A percentile compares a stretch with the other conserved stretches of the same genome.
Evolutionary conservation across 2,329 filamentous ascomycete genomes (phyloP).

Genomic region (Didymella pomorum): DNA sequence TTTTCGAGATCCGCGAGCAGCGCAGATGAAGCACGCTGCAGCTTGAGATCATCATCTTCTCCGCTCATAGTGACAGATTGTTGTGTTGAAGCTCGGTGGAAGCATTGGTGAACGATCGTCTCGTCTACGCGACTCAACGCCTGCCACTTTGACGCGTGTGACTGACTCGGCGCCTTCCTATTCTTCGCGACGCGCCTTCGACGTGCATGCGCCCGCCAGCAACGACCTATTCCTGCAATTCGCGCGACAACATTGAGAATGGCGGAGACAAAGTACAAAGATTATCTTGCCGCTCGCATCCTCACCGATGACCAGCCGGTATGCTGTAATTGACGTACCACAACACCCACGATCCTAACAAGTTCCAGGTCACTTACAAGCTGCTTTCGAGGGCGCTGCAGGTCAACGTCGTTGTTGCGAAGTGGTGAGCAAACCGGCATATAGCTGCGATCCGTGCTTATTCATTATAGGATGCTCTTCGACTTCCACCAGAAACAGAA

Average conservation of each 20-base stretch:
- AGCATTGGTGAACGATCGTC: conserved; percentile 11
- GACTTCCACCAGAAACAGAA: conserved; percentile 86
- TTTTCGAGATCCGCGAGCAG: conserved; percentile 42
- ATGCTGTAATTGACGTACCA: conserved; percentile 39
- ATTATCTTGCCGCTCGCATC: conserved; percentile 77
- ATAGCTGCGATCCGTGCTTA: conserved; percentile 24
- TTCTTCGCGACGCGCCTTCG: conserved; percentile 13
- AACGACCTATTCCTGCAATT: conserved; percentile 3
- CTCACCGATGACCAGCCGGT: conserved; percentile 79
- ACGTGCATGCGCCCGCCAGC: conserved; percentile 2
- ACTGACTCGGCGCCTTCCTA: conserved; percentile 35
- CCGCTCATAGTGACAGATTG: conserved; percentile 44
- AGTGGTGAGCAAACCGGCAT: conserved; percentile 69
- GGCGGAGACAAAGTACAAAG: conserved; percentile 68
- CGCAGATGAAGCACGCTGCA: conserved; percentile 54
- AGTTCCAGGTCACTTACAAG: conserved; percentile 80
- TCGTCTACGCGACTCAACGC: conserved; percentile 39
- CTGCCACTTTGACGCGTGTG: conserved; percentile 37
- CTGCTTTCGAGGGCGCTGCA: conserved; percentile 82
- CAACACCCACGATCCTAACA: conserved; percentile 21
- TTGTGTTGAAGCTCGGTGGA: conserved; percentile 7
- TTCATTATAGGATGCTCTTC: conserved; percentile 73
- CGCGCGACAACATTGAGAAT: conserved; percentile 35
- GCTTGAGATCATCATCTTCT: conserved; percentile 57
- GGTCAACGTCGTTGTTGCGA: conserved; percentile 85